Base-by-base conservation (phyloP, 2,329 filamentous ascomycete species). In the Esteya vermicola region DNA sequence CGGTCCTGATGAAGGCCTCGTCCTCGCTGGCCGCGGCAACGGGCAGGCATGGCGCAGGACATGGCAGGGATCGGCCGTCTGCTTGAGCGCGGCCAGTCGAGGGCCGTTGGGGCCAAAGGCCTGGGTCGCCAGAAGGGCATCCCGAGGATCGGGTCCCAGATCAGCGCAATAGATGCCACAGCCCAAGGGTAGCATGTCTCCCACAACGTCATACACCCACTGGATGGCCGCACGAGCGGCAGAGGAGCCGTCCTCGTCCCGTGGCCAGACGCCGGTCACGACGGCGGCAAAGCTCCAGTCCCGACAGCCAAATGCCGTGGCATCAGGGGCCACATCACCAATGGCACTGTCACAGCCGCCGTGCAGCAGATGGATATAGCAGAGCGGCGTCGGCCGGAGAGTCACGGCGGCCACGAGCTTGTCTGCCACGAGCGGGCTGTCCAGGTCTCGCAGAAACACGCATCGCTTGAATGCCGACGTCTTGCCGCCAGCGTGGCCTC, bases 401-500 rank as follows among this genome's bases (percentile, higher is more conserved):
- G 63, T 42, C 5, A 78, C 16, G 6, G 72, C 69, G 3, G 49
- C 42, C 13, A 65, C 41, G 33, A 80, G 54, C 6, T 48, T 47
- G 1, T 56, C 35, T 20, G 53, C 49, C 1, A 71, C 30, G 2
- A 53, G 39, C 3, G 2, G 30, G 37, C 40, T 43, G 45, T 59
- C 59, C 12, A 78, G 67, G 28, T 50, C 0, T 43, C 68, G 69
- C 8, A 80, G 52, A 48, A 80, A 78, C 23, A 79, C 32, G 51
- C 75, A 79, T 48, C 75, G 64, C 57, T 79, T 78, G 59, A 80
- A 78, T 1, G 74, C 64, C 9, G 68, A 78, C 0, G 72, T 78
- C 57, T 76, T 78, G 48, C 67, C 64, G 19, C 65, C 57, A 16
- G 60, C 61, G 38, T 78, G 72, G 1, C 72, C 72, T 20, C 68